Conservation (phyloP, 345 rosid genomes). For the Kandelia obovata region DNA sequence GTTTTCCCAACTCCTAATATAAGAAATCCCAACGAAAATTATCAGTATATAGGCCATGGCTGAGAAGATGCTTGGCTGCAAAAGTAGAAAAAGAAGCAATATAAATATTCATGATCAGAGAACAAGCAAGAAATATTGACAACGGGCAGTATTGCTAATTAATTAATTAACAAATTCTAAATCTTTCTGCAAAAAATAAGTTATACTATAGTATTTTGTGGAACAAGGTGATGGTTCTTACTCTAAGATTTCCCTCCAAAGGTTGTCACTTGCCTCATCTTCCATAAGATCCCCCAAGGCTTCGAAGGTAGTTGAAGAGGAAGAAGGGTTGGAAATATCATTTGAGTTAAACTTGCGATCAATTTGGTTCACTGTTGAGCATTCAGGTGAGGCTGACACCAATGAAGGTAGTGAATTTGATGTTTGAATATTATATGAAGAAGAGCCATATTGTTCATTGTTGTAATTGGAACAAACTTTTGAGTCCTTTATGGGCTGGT, state of each 20-base stretch:
- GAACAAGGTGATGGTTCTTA: conserved; percentile 21
- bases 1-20: not conserved
- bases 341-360: conserved; percentile 25
- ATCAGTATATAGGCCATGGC: conserved; percentile 42
- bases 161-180: too few species aligned
- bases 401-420: conserved; percentile 40
- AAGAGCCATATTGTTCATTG: conserved; percentile 19
- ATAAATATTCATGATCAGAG: not conserved
- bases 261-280: conserved; percentile 46
- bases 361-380: conserved; percentile 16
- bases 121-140: too few species aligned
- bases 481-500: conserved; percentile 19
- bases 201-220: not conserved
- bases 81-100: not conserved
- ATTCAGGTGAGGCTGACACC: conserved; percentile 44
- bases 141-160: too few species aligned
- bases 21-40: not conserved
- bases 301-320: conserved; percentile 43
- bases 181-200: too few species aligned
- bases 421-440: conserved; percentile 6
- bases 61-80: conserved; percentile 53
- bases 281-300: conserved; percentile 47
- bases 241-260: conserved; percentile 61
- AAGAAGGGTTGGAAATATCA: conserved; percentile 45
- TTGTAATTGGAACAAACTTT: not conserved